Evolutionary conservation across 768 basidiomycete species (phyloP).

Genomic region (Ephemerocybe angulata): DNA sequence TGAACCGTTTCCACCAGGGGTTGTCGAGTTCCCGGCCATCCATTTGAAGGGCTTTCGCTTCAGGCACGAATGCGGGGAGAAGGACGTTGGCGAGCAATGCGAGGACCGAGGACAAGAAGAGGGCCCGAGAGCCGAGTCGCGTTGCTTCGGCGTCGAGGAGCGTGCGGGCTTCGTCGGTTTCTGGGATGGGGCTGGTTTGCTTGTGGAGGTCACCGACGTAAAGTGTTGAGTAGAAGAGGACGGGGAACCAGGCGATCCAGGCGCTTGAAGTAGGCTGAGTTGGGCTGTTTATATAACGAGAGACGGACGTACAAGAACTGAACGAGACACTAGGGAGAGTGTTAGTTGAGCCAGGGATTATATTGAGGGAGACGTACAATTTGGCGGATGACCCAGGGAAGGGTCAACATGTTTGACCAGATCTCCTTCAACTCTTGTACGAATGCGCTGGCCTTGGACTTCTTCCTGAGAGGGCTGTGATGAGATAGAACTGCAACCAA

Average conservation of each 20-base stretch:
- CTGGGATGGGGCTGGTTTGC: conserved; percentile 31
- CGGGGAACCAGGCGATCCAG: conserved; percentile 91
- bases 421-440: conserved; percentile 55
- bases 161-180: conserved; percentile 22
- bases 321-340: conserved; percentile 54
- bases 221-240: conserved; percentile 82
- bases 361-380: conserved; percentile 55
- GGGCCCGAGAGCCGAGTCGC: conserved; percentile 76
- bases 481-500: no score
- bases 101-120: conserved; percentile 74
- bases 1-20: conserved; percentile 19
- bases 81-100: conserved; percentile 64
- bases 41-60: conserved; percentile 19
- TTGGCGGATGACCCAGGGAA: conserved; percentile 73
- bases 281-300: background rate
- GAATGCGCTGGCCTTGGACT: conserved; percentile 26
- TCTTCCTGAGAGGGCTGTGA: no score
- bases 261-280: conserved; percentile 39
- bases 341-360: conserved; percentile 14
- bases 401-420: conserved; percentile 62
- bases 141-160: conserved; percentile 65
- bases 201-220: conserved; percentile 89
- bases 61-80: conserved; percentile 61
- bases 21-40: background rate
- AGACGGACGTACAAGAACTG: conserved; percentile 66